These are phyloP conservation scores for Spirogloea muscicola DNA, from an alignment of 139 green algal species.

Conservation along the genomic window DNA sequence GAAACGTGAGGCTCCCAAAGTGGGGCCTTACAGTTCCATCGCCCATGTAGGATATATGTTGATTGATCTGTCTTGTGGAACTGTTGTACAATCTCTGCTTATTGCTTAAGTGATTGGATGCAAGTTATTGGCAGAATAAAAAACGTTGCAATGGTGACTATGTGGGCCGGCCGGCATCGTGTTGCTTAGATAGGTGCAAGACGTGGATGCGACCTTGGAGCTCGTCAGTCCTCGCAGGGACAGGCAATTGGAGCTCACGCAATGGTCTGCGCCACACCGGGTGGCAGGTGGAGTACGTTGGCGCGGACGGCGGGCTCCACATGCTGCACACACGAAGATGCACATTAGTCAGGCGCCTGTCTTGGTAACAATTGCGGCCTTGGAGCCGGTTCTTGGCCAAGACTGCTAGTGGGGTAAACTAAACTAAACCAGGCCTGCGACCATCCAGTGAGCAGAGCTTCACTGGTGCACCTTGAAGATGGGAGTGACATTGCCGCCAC, in stretches of 20 bases:
- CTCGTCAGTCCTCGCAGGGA: conserved; percentile 8
- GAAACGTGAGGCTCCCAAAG: neutral
- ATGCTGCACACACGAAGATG: neutral
- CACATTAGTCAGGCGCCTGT: too few relatives aligned
- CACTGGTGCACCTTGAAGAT: too few relatives aligned
- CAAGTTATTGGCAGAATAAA: conserved; percentile 1
- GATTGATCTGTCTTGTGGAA: neutral
- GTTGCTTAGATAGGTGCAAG: neutral
- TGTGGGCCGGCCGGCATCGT: neutral
- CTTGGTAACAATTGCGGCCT: too few relatives aligned
- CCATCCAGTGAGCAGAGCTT: too few relatives aligned
- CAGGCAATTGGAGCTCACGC: neutral
- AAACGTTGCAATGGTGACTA: too few relatives aligned
- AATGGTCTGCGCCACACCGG: neutral
- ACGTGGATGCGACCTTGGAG: neutral
- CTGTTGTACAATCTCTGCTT: neutral
- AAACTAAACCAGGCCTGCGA: too few relatives aligned
- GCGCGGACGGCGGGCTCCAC: neutral
- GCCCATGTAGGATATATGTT: neutral
- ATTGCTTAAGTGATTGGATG: neutral
- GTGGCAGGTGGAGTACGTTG: neutral
- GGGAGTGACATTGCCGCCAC: too few relatives aligned
- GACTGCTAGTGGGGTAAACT: too few relatives aligned
- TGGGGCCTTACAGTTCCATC: neutral
- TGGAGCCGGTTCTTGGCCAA: too few relatives aligned